A percentile compares a stretch with the other conserved stretches of the same genome.
phyloP scores from a whole-genome alignment of 2,329 filamentous ascomycete species.

The Trichoderma simmonsii region DNA sequence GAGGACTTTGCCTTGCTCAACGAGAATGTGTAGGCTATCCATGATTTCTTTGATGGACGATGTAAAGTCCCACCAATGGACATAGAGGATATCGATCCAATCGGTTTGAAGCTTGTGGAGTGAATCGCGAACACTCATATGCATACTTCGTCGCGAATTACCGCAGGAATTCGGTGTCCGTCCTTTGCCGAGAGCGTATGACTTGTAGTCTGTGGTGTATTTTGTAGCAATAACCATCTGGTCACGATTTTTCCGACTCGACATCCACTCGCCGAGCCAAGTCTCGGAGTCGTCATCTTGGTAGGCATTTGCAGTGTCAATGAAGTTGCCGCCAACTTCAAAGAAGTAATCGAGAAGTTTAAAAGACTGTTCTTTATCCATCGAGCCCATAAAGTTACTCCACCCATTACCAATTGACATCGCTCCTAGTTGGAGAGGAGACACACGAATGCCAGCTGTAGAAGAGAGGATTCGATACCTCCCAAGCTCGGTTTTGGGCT shows the following conservation, averaged over 20 bases:
- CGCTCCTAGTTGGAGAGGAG: neutral
- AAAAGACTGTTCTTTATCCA: neutral
- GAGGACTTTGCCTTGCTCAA: neutral
- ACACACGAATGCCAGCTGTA: neutral
- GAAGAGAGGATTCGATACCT: neutral
- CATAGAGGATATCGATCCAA: neutral
- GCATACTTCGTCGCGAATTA: neutral
- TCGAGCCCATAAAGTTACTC: neutral
- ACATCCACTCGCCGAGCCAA: neutral
- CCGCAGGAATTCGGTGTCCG: neutral
- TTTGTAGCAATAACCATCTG: neutral
- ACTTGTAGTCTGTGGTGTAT: neutral
- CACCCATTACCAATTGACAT: neutral
- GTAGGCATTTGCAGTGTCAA: neutral
- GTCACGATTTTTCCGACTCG: neutral
- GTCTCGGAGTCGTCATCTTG: neutral
- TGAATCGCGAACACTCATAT: neutral
- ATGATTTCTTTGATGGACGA: neutral
- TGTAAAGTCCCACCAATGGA: neutral
- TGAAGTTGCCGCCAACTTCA: neutral
- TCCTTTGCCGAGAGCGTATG: neutral
- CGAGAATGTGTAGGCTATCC: neutral
- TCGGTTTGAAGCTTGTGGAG: neutral
- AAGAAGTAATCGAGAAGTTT: neutral
- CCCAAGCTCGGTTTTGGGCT: neutral